phyloP scores from a whole-genome alignment of 768 basidiomycete genomes.

The Calvatia gigantea region DNA sequence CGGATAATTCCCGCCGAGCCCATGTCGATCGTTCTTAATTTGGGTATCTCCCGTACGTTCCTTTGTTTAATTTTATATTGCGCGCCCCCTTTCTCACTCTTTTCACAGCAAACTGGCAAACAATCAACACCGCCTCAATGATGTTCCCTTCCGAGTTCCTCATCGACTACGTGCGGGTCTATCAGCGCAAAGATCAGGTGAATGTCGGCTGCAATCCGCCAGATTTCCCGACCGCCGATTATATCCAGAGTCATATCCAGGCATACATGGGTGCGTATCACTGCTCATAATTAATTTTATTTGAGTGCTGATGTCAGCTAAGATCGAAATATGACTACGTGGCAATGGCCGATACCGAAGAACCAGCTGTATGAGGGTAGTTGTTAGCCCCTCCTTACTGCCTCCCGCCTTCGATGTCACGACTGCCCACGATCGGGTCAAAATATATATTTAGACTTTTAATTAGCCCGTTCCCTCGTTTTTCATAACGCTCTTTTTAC shows the following conservation, averaged over 20 bases:
- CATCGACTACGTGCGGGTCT: conserved; percentile 81
- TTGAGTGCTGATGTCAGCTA: background rate
- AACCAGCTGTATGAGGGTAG: conserved; percentile 21
- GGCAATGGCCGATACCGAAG: conserved; percentile 39
- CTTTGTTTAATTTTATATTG: background rate
- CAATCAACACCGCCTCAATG: conserved; percentile 50
- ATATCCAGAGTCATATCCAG: conserved; percentile 51
- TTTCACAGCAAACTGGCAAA: conserved; percentile 64
- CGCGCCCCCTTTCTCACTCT: background rate
- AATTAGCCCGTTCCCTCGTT: background rate
- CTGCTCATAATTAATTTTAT: background rate
- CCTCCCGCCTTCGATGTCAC: background rate
- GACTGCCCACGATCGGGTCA: background rate
- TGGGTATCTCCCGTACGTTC: conserved; percentile 55
- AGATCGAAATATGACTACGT: conserved; percentile 42
- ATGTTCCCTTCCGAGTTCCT: conserved; percentile 67
- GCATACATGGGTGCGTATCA: conserved; percentile 55
- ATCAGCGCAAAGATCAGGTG: conserved; percentile 54
- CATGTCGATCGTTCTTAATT: conserved; percentile 56
- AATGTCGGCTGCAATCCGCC: conserved; percentile 69
- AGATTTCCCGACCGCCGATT: conserved; percentile 62
- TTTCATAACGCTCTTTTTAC: background rate
- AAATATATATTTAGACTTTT: conserved; percentile 1
- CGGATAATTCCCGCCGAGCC: conserved; percentile 59
- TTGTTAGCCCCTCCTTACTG: background rate